phyloP scores from a whole-genome alignment of 208 protist genomes.

The Trichomonas gallinae region DNA sequence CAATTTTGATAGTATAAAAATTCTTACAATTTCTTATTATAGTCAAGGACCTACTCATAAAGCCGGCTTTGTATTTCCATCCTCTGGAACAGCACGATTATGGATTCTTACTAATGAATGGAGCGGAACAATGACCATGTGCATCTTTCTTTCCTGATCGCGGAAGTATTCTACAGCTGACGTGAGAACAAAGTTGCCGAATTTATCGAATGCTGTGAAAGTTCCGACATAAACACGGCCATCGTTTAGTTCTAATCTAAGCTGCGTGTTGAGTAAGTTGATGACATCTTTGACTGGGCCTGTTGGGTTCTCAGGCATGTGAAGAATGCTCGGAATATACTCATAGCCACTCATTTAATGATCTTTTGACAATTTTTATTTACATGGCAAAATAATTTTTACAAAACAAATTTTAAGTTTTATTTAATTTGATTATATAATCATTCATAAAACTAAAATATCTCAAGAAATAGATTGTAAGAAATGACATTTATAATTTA shows the following conservation, averaged over 20 bases:
- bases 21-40: no score
- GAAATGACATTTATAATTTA: no score
- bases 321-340: neutral
- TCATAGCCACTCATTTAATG: neutral
- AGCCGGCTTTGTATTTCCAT: neutral
- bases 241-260: neutral
- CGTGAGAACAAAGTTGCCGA: slow-evolving; percentile 4
- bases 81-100: neutral
- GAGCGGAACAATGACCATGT: neutral
- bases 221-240: neutral
- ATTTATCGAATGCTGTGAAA: slow-evolving; percentile 6
- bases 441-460: no score
- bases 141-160: neutral
- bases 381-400: no score
- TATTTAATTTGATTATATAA: no score
- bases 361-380: no score
- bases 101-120: neutral
- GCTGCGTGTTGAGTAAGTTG: neutral
- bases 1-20: no score
- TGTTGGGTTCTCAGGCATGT: neutral
- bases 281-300: neutral
- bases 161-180: neutral
- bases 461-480: no score
- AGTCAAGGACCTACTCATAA: neutral
- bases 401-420: no score